Evolutionary conservation across 495 filamentous ascomycete genomes (phyloP).

Genomic region (Aspergillus haitiensis): DNA sequence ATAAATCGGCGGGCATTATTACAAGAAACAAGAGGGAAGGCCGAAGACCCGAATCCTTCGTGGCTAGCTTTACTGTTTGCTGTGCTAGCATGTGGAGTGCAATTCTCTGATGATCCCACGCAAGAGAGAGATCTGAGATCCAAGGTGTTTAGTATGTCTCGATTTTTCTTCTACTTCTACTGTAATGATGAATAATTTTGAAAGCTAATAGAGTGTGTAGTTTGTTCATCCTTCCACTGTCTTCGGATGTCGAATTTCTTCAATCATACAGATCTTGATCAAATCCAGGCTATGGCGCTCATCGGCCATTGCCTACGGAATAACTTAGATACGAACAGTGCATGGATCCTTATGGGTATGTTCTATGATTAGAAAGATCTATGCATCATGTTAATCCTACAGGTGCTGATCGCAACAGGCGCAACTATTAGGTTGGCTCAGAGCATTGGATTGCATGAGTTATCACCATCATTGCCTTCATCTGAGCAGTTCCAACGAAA

Average conservation of each 20-base stretch:
- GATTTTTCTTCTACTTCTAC: background rate
- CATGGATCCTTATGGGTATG: slow-evolving; percentile 50
- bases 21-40: background rate
- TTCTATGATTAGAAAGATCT: background rate
- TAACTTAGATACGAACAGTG: slow-evolving; percentile 54
- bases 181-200: background rate
- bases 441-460: slow-evolving; percentile 48
- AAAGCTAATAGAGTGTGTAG: slow-evolving; percentile 22
- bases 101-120: slow-evolving; percentile 65
- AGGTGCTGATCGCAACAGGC: slow-evolving; percentile 27
- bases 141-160: slow-evolving; percentile 48
- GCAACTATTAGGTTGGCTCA: slow-evolving; percentile 50
- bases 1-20: slow-evolving; percentile 21
- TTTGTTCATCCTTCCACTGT: slow-evolving; percentile 55
- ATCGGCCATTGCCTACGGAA: slow-evolving; percentile 53
- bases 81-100: slow-evolving; percentile 70
- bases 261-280: slow-evolving; percentile 45
- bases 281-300: slow-evolving; percentile 50
- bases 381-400: background rate
- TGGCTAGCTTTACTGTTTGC: slow-evolving; percentile 56
- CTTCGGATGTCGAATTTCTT: slow-evolving; percentile 55
- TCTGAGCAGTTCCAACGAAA: slow-evolving; percentile 21
- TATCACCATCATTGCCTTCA: slow-evolving; percentile 35
- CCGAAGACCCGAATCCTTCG: slow-evolving; percentile 14
- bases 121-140: slow-evolving; percentile 51